These are phyloP conservation scores for Castanopsis chinensis DNA, from an alignment of 306 rosid species.

Conservation along the genomic window DNA sequence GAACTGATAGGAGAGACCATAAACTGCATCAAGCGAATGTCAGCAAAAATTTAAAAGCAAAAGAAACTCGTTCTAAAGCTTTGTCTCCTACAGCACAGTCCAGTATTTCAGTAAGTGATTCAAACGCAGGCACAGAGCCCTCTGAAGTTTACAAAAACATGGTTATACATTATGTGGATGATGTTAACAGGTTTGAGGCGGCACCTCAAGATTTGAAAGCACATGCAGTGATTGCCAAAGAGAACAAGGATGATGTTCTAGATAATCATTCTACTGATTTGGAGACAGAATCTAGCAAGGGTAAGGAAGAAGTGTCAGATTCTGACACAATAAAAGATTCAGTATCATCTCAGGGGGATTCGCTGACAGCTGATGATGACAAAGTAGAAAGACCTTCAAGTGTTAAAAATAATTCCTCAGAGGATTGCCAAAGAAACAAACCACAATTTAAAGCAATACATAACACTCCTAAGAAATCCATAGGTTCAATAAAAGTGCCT, in stretches of 20 bases:
- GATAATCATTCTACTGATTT: conserved; percentile 51
- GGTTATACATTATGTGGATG: conserved; percentile 64
- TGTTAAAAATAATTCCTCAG: conserved; percentile 42
- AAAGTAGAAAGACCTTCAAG: conserved; percentile 48
- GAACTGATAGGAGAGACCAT: conserved; percentile 51
- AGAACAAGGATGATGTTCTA: conserved; percentile 43
- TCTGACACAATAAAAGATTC: conserved; percentile 68
- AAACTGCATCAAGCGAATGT: conserved; percentile 48
- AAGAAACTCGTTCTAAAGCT: conserved; percentile 46
- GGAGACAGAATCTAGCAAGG: conserved; percentile 58
- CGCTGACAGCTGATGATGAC: conserved; percentile 54
- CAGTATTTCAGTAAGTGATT: conserved; percentile 40
- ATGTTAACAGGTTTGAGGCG: conserved; percentile 64
- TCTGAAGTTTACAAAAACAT: conserved; percentile 54
- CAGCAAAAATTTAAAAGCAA: conserved; percentile 48
- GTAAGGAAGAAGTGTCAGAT: conserved; percentile 71
- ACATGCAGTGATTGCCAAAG: conserved; percentile 41
- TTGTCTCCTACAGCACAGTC: conserved; percentile 35
- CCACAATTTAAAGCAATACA: conserved; percentile 36
- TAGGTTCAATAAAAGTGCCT: conserved; percentile 37
- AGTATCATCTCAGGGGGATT: conserved; percentile 71
- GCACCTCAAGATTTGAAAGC: conserved; percentile 41
- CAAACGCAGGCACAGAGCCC: conserved; percentile 49
- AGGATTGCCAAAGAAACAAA: conserved; percentile 31
- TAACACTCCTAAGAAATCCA: conserved; percentile 41